Evolutionary conservation across 352 stramenopile genomes (phyloP).

Genomic region (Achlya hypogyna): DNA sequence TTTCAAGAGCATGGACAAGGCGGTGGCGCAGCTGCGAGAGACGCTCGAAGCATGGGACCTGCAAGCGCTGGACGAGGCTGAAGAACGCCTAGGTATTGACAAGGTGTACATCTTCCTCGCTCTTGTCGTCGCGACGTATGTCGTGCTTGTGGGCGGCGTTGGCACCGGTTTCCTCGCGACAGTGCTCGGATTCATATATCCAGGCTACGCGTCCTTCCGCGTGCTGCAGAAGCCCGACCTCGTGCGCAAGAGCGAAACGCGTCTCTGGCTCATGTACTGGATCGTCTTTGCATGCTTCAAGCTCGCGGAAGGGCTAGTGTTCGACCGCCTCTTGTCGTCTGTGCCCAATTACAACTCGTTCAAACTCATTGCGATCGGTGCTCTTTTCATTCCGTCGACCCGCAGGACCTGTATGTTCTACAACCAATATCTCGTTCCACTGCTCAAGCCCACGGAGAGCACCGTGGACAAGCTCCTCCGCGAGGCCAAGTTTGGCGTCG

Average conservation of each 20-base stretch:
- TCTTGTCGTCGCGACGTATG: not conserved
- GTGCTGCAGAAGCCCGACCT: slow-evolving; percentile 51
- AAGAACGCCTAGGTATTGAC: slow-evolving; percentile 15
- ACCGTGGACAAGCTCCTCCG: slow-evolving; percentile 10
- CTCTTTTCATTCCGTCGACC: slow-evolving; percentile 78
- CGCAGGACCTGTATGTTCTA: slow-evolving; percentile 71
- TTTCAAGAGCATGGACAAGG: not conserved
- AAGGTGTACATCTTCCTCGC: slow-evolving; percentile 10
- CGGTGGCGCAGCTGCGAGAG: not conserved
- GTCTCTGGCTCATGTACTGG: slow-evolving; percentile 23
- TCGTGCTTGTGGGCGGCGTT: slow-evolving; percentile 35
- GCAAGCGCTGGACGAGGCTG: not conserved
- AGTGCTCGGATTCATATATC: slow-evolving; percentile 60
- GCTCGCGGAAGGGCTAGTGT: slow-evolving; percentile 68
- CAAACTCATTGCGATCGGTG: slow-evolving; percentile 75
- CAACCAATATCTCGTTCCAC: slow-evolving; percentile 41
- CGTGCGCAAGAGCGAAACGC: slow-evolving; percentile 47
- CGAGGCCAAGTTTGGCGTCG: slow-evolving; percentile 27
- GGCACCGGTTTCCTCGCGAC: slow-evolving; percentile 59
- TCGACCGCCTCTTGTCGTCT: slow-evolving; percentile 51
- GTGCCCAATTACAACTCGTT: slow-evolving; percentile 64
- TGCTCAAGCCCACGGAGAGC: slow-evolving; percentile 15
- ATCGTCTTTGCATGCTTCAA: slow-evolving; percentile 19
- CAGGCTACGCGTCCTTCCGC: slow-evolving; percentile 77
- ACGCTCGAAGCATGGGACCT: not conserved